Percentiles rank a stretch among this genome's conserved stretches.
phyloP scores from a whole-genome alignment of 108 stramenopile species.

The Fragilaria radians region DNA sequence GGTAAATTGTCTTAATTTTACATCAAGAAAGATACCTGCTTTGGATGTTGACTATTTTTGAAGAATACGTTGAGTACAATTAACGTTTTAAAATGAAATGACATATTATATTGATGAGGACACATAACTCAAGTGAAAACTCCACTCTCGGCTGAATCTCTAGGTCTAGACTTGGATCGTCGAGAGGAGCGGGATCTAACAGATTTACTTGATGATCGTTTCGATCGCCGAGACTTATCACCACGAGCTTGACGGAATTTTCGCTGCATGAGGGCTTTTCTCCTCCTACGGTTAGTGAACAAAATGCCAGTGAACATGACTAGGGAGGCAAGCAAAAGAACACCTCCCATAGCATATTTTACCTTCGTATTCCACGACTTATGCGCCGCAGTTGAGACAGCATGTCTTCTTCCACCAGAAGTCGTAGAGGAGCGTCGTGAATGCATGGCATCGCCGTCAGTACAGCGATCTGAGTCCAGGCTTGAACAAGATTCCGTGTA shows the following conservation, averaged over 20 bases:
- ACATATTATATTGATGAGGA: too few relatives aligned
- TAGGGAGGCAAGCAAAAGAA: slow-evolving; percentile 63
- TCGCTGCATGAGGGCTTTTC: slow-evolving; percentile 84
- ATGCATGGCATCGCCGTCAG: slow-evolving; percentile 18
- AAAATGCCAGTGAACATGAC: slow-evolving; percentile 88
- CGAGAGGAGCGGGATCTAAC: slow-evolving; percentile 28
- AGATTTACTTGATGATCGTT: slow-evolving; percentile 22
- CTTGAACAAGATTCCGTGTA: slow-evolving; percentile 54
- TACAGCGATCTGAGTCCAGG: slow-evolving; percentile 47
- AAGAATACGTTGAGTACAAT: too few relatives aligned
- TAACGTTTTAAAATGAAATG: too few relatives aligned
- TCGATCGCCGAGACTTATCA: slow-evolving; percentile 13
- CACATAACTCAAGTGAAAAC: slow-evolving; percentile 54
- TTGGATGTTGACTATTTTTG: too few relatives aligned
- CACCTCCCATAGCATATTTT: slow-evolving; percentile 77
- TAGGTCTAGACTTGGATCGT: slow-evolving; percentile 34
- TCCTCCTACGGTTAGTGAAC: slow-evolving; percentile 75
- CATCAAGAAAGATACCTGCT: too few relatives aligned
- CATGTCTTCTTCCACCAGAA: slow-evolving; percentile 11
- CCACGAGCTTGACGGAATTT: slow-evolving; percentile 51
- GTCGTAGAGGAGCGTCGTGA: slow-evolving; percentile 6
- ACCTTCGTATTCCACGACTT: slow-evolving; percentile 65
- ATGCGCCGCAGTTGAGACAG: slow-evolving; percentile 14
- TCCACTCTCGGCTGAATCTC: slow-evolving; percentile 30
- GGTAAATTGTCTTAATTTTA: too few relatives aligned